Conservation (phyloP, 1,284 basidiomycete genomes). For the Puccinia horiana region DNA sequence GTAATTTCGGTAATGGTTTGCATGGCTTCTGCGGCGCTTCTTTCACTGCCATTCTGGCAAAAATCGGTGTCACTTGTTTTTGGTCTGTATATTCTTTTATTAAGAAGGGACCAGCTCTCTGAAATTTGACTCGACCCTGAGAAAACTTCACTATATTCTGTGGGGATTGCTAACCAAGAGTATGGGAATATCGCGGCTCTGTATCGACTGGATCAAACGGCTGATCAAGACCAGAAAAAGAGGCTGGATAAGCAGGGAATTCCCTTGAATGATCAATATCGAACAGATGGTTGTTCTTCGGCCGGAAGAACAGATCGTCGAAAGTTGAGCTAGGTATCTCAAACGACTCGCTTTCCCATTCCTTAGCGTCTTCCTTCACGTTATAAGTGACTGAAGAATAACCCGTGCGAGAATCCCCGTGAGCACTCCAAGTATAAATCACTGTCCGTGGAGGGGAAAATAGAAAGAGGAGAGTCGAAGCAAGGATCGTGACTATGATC, state of each 20-base stretch:
- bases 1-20: slow-evolving; percentile 35
- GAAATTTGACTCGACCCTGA: too few species aligned
- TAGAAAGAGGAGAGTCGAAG: not conserved
- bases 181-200: not conserved
- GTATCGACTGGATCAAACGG: not conserved
- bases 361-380: not conserved
- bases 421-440: slow-evolving; percentile 21
- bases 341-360: not conserved
- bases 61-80: not conserved
- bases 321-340: not conserved
- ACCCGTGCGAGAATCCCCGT: not conserved
- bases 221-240: not conserved
- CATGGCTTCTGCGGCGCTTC: slow-evolving; percentile 22
- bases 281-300: not conserved
- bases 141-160: not conserved
- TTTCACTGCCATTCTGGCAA: slow-evolving; percentile 18
- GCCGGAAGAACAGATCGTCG: not conserved
- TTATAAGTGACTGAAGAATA: not conserved
- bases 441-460: not conserved
- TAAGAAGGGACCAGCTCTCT: not conserved
- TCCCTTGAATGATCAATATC: not conserved
- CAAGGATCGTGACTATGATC: not conserved
- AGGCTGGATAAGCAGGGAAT: not conserved
- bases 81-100: not conserved
- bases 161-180: not conserved